Evolutionary conservation across 1,284 basidiomycete species (phyloP).

Genomic region (Microbotryomycetes sp.): DNA sequence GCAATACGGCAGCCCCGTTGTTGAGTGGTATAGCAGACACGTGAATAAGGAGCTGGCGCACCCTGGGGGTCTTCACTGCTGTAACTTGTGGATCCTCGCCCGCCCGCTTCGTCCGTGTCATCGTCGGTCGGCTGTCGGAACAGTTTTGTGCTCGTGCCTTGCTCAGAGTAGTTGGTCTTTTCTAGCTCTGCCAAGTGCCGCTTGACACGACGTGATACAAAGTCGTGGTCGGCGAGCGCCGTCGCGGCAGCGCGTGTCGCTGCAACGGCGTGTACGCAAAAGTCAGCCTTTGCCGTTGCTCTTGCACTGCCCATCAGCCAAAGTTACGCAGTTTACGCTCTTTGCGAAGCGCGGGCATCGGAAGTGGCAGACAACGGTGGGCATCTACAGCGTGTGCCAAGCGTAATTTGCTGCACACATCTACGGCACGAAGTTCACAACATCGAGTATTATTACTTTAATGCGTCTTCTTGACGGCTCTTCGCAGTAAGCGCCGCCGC

Average conservation of each 20-base stretch:
- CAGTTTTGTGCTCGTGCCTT: slow-evolving; percentile 45
- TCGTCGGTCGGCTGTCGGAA: slow-evolving; percentile 35
- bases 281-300: no score
- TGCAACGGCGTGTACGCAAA: slow-evolving; percentile 35
- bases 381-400: no score
- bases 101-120: slow-evolving; percentile 39
- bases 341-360: slow-evolving; percentile 3
- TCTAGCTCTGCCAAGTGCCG: slow-evolving; percentile 72
- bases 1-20: no score
- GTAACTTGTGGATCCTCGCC: slow-evolving; percentile 43
- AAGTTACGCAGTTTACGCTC: slow-evolving; percentile 25
- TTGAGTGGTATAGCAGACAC: no score
- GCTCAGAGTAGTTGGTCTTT: slow-evolving; percentile 68
- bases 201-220: slow-evolving; percentile 63
- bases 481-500: neutral
- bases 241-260: slow-evolving; percentile 45
- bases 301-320: no score
- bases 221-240: slow-evolving; percentile 48
- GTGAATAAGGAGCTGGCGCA: no score
- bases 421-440: no score
- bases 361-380: neutral
- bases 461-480: slow-evolving; percentile 8
- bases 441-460: no score
- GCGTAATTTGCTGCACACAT: no score
- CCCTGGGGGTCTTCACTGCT: slow-evolving; percentile 46